Conservation (phyloP, 1,139 yeast genomes). For the Zygotorulaspora mrakii region DNA sequence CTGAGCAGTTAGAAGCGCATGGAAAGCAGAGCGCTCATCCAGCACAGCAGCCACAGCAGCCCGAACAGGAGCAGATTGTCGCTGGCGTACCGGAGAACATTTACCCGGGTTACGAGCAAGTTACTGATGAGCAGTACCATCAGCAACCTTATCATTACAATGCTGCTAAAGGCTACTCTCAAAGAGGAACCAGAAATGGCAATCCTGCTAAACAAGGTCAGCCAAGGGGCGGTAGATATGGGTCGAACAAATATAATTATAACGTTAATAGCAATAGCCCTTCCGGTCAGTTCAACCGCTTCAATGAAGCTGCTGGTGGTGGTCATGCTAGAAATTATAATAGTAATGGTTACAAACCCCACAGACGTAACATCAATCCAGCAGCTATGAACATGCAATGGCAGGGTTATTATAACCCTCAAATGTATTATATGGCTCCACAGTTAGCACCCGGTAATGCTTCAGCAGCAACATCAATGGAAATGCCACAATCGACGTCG, state of each 20-base stretch:
- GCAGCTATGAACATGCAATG: constrained; percentile 20
- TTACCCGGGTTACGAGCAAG: constrained; percentile 5
- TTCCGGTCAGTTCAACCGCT: constrained; percentile 13
- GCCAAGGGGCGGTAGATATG: constrained; percentile 16
- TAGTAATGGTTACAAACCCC: constrained; percentile 15
- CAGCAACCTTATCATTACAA: constrained; percentile 10
- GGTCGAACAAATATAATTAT: constrained; percentile 13
- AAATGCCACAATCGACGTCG: constrained; percentile 14
- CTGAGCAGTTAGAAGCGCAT: constrained; percentile 14
- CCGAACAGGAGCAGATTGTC: constrained; percentile 10
- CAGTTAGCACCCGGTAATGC: constrained; percentile 17
- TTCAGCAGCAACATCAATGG: constrained; percentile 8
- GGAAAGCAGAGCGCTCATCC: constrained; percentile 7
- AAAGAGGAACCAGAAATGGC: constrained; percentile 15
- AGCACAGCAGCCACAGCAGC: constrained; percentile 10
- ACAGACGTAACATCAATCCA: constrained; percentile 14
- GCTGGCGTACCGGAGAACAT: constrained; percentile 4
- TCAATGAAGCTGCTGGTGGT: constrained; percentile 10
- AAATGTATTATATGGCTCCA: constrained; percentile 27
- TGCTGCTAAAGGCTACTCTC: constrained; percentile 11
- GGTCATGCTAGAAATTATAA: constrained; percentile 11
- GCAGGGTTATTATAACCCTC: constrained; percentile 27
- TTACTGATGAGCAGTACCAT: constrained; percentile 10
- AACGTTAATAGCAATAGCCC: constrained; percentile 9
- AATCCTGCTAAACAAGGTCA: constrained; percentile 13